These are phyloP conservation scores for Hortiboletus rubellus DNA, from an alignment of 1,284 basidiomycete species.

Conservation along the genomic window DNA sequence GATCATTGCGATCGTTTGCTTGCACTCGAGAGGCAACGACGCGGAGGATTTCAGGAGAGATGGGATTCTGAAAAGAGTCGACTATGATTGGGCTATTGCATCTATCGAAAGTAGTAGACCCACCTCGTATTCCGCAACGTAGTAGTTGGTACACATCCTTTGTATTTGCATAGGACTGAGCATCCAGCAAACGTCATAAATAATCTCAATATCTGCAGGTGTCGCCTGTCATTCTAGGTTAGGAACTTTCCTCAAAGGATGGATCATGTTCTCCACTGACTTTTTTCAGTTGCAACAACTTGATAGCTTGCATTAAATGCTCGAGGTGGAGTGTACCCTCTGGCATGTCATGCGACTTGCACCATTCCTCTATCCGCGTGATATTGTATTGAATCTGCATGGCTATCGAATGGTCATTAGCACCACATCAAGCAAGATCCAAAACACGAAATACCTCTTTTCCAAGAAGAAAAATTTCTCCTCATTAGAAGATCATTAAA, in stretches of 20 bases:
- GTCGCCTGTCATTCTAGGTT: conserved; percentile 60
- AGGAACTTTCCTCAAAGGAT: conserved; percentile 4
- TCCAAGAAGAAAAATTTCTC: conserved; percentile 99
- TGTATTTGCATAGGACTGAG: conserved; percentile 99
- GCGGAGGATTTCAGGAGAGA: conserved; percentile 93
- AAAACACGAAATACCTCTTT: conserved; percentile 70
- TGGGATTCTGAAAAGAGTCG: conserved; percentile 68
- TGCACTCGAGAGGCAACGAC: conserved; percentile 95
- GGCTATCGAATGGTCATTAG: conserved; percentile 47
- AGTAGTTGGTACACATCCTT: conserved; percentile 97
- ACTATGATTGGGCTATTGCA: conserved; percentile 7
- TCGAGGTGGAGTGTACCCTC: conserved; percentile 97
- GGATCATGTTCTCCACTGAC: conserved; percentile 42
- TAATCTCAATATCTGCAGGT: conserved; percentile 94
- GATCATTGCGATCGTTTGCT: conserved; percentile 94
- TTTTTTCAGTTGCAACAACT: conserved; percentile 98
- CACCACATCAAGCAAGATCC: background rate
- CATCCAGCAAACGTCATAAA: conserved; percentile 99
- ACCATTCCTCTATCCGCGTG: conserved; percentile 97
- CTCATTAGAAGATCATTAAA: conserved; percentile 99
- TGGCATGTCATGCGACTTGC: conserved; percentile 98
- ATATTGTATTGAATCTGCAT: conserved; percentile 99
- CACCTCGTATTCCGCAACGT: conserved; percentile 97
- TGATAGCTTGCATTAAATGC: conserved; percentile 99
- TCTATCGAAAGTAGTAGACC: conserved; percentile 20